Percentiles rank a stretch among this genome's conserved stretches.
Conservation (phyloP, 2,329 filamentous ascomycete species). For the Mycosphaerelloides madeirae region DNA sequence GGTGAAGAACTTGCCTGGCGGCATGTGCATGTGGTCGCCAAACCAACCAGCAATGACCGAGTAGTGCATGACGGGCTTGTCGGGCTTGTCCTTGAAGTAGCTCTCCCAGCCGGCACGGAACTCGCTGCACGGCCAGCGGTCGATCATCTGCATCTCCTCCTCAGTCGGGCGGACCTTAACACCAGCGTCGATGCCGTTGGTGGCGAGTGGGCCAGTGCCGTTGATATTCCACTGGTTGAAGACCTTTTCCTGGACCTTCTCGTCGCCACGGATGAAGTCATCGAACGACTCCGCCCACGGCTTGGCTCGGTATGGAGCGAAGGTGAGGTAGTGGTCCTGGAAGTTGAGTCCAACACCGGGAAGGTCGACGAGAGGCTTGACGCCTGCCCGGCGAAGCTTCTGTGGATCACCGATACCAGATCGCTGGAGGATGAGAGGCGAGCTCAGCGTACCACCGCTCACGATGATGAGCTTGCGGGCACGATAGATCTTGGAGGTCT, state of each 20-base stretch:
- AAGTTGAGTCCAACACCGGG: constrained; percentile 72
- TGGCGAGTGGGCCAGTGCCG: constrained; percentile 70
- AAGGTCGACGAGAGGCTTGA: constrained; percentile 65
- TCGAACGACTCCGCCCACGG: constrained; percentile 74
- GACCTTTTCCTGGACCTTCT: constrained; percentile 66
- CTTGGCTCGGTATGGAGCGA: constrained; percentile 67
- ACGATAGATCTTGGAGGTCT: constrained; percentile 54
- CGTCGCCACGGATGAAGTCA: constrained; percentile 71
- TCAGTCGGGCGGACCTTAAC: constrained; percentile 71
- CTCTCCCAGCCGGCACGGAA: constrained; percentile 73
- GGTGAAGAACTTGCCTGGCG: constrained; percentile 73
- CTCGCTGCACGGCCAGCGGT: constrained; percentile 67
- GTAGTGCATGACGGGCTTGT: constrained; percentile 86
- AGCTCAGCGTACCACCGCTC: constrained; percentile 67
- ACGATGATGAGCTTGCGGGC: constrained; percentile 72
- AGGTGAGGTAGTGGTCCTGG: constrained; percentile 71
- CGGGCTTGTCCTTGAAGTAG: constrained; percentile 79
- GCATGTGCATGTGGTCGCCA: constrained; percentile 55
- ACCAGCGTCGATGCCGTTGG: constrained; percentile 74
- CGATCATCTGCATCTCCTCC: constrained; percentile 63
- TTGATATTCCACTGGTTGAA: constrained; percentile 75
- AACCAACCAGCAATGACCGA: constrained; percentile 64
- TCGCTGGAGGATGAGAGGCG: constrained; percentile 68
- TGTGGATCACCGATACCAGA: constrained; percentile 67
- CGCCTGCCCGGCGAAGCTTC: constrained; percentile 64